Percentiles rank a stretch among this genome's conserved stretches.
Evolutionary conservation across 371 early-diverging fungal species (phyloP).

Genomic region (Mucor irregularis): DNA sequence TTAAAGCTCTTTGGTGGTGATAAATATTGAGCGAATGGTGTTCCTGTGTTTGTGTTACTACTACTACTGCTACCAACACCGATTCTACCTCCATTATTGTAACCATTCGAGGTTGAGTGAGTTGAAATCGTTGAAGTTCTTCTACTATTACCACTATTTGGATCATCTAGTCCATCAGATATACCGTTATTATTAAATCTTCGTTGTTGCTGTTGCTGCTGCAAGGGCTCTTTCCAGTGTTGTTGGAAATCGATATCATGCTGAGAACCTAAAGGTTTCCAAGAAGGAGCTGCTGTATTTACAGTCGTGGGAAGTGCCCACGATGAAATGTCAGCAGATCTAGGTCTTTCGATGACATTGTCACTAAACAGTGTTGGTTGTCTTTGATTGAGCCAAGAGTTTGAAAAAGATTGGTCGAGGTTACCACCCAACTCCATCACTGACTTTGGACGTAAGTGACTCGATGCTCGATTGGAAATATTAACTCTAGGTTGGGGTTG

Average conservation of each 20-base stretch:
- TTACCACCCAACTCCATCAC: constrained; percentile 39
- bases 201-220: background rate
- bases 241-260: background rate
- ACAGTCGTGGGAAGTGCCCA: constrained; percentile 42
- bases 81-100: background rate
- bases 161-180: background rate
- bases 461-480: background rate
- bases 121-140: background rate
- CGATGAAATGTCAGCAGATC: constrained; percentile 66
- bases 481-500: constrained; percentile 1
- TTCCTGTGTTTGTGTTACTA: background rate
- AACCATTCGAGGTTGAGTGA: no score
- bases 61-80: background rate
- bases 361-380: constrained; percentile 19
- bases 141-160: no score
- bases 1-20: background rate
- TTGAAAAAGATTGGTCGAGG: constrained; percentile 22
- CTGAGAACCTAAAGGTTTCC: constrained; percentile 11
- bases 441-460: constrained; percentile 45
- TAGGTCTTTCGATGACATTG: constrained; percentile 56
- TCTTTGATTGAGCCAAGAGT: constrained; percentile 31
- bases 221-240: constrained; percentile 6
- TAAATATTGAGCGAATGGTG: background rate
- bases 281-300: background rate
- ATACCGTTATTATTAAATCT: background rate